Evolutionary conservation across 2,329 filamentous ascomycete species (phyloP).

Genomic region (Exophiala lecanii-corni): DNA sequence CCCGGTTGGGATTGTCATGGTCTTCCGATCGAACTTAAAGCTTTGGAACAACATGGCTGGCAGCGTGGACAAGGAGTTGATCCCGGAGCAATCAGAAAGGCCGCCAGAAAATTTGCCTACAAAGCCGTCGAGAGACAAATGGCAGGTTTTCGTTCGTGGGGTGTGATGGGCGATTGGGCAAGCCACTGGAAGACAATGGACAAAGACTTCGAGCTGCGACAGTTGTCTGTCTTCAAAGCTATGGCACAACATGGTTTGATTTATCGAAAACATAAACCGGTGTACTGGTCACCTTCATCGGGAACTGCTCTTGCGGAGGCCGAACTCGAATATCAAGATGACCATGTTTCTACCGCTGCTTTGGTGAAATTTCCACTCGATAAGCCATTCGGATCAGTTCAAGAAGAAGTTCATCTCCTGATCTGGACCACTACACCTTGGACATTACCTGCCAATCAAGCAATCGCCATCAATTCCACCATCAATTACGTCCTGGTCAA

Average conservation of each 20-base stretch:
- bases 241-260: slow-evolving; percentile 61
- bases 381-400: slow-evolving; percentile 37
- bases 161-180: slow-evolving; percentile 62
- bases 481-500: slow-evolving; percentile 68
- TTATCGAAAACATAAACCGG: slow-evolving; percentile 58
- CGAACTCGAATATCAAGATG: slow-evolving; percentile 61
- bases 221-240: slow-evolving; percentile 55
- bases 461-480: slow-evolving; percentile 74
- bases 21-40: slow-evolving; percentile 94
- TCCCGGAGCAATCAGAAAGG: slow-evolving; percentile 48
- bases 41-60: slow-evolving; percentile 57
- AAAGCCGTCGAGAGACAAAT: slow-evolving; percentile 56
- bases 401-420: slow-evolving; percentile 64
- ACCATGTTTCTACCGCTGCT: slow-evolving; percentile 56
- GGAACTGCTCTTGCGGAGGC: slow-evolving; percentile 60
- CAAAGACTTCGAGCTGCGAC: slow-evolving; percentile 55
- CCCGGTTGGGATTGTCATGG: slow-evolving; percentile 99
- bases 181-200: slow-evolving; percentile 61
- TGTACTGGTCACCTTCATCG: slow-evolving; percentile 64
- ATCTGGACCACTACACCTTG: slow-evolving; percentile 99
- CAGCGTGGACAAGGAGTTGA: slow-evolving; percentile 38
- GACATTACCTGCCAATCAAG: slow-evolving; percentile 90
- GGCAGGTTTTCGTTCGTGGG: slow-evolving; percentile 56
- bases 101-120: slow-evolving; percentile 52
- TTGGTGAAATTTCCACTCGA: slow-evolving; percentile 66